A percentile compares a stretch with the other conserved stretches of the same genome.
phyloP scores from a whole-genome alignment of 148 eudicot genomes.

The Chenopodium berlandieri region DNA sequence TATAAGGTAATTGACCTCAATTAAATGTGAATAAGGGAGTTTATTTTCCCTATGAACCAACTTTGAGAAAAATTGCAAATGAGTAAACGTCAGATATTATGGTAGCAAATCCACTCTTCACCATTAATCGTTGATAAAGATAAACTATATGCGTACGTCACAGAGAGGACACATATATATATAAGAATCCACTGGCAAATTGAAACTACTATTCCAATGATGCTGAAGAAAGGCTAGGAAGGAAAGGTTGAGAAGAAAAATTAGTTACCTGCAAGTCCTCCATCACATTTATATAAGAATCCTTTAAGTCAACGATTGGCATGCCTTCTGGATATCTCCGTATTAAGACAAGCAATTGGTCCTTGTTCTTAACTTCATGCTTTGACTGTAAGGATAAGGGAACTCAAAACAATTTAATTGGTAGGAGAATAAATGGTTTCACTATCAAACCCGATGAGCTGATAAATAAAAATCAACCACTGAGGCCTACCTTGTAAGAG shows the following conservation, averaged over 20 bases:
- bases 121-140: too few relatives aligned
- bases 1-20: too few relatives aligned
- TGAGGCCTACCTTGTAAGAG: slow-evolving; percentile 75
- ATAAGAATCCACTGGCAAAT: too few relatives aligned
- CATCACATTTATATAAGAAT: slow-evolving; percentile 81
- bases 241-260: neutral
- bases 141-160: too few relatives aligned
- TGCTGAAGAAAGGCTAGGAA: neutral
- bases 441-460: neutral
- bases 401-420: neutral
- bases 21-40: too few relatives aligned
- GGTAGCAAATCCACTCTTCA: too few relatives aligned
- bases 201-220: neutral
- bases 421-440: neutral
- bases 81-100: too few relatives aligned
- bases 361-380: slow-evolving; percentile 65
- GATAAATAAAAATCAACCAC: neutral
- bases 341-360: slow-evolving; percentile 49
- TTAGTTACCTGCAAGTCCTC: slow-evolving; percentile 74
- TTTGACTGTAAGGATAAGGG: slow-evolving; percentile 49
- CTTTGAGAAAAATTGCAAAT: too few relatives aligned
- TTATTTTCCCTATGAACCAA: too few relatives aligned
- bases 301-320: slow-evolving; percentile 84
- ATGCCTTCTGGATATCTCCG: slow-evolving; percentile 76
- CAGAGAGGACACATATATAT: too few relatives aligned